Evolutionary conservation across 495 filamentous ascomycete species (phyloP).

Genomic region (Penicillium riverlandense): DNA sequence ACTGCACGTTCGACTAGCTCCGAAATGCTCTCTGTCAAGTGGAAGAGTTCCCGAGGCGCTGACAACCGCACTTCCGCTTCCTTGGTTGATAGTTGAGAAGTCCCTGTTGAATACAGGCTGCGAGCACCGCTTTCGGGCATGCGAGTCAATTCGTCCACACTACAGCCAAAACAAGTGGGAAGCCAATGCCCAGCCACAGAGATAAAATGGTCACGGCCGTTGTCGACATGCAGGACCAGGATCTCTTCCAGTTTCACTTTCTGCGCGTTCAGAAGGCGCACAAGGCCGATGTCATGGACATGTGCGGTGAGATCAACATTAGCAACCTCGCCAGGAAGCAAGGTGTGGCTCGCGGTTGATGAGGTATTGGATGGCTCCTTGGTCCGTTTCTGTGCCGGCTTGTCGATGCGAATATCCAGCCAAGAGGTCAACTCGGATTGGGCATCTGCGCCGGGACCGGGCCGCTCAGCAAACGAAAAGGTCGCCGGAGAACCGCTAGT

Average conservation of each 20-base stretch:
- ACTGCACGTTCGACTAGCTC: slow-evolving; percentile 62
- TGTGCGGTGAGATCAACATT: slow-evolving; percentile 58
- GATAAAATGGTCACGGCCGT: slow-evolving; percentile 88
- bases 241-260: slow-evolving; percentile 68
- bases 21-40: slow-evolving; percentile 78
- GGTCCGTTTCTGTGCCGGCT: slow-evolving; percentile 27
- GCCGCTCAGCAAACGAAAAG: slow-evolving; percentile 66
- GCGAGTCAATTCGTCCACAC: slow-evolving; percentile 72
- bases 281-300: slow-evolving; percentile 55
- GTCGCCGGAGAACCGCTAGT: slow-evolving; percentile 73
- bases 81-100: slow-evolving; percentile 21
- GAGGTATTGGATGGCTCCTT: slow-evolving; percentile 19
- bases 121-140: slow-evolving; percentile 72
- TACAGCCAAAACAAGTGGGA: slow-evolving; percentile 75
- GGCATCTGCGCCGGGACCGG: slow-evolving; percentile 39
- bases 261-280: slow-evolving; percentile 64
- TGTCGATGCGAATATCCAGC: slow-evolving; percentile 59
- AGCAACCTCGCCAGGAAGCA: slow-evolving; percentile 78
- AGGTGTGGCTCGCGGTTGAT: slow-evolving; percentile 40
- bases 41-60: slow-evolving; percentile 79
- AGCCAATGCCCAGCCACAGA: slow-evolving; percentile 71
- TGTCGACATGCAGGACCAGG: slow-evolving; percentile 76
- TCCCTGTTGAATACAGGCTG: slow-evolving; percentile 30
- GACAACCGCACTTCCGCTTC: slow-evolving; percentile 53
- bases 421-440: slow-evolving; percentile 46